Evolutionary conservation across 306 rosid species (phyloP), one percentile per base, ranked within the genome.

Genomic region (Castanea sativa): DNA sequence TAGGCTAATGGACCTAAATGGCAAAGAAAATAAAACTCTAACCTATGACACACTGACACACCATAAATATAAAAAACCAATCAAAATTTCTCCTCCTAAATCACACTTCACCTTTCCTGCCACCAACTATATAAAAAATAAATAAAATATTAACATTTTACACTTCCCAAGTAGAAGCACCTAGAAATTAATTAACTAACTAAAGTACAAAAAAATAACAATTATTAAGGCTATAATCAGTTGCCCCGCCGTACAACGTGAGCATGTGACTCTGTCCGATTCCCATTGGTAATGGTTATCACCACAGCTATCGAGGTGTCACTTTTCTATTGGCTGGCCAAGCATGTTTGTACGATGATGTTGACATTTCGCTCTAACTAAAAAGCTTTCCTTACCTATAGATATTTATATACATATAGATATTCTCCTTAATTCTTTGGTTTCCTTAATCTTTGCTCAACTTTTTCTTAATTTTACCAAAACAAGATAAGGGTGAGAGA

Each of bases 341-440:
- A 30, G 20, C 64, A 59, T 49, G 57, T 69, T 58, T 68, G 86
- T 85, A 85, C 86, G 86, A 85, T 85, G 86, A 79, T 76, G 29
- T 55, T 43, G 55, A 58, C 76, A 20, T 11, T 27, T 63, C 13
- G 15, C 18, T 13, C 35, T 43, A 38, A 12, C 27, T 45, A 7
- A 14, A 7, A 14, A 18, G n/a, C 19, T n/a, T 38, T 38, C 60
- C 7, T 6, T 38, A 15, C 21, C 18, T 35, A 2, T 11, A 32
- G 8, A 38, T 38, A 38, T 38, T 6, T 38, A 38, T 38, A 38
- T 1, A 35, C 43, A 38, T 38, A 7, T 41, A 41, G 45, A 41
- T 8, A 2, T 41, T n/a, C 55, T 25, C 60, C 14, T 6, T 38
- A 27, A 9, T 60, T 51, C 23, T 58, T 11, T 19, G 71, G 21